Conservation (phyloP, 2,329 filamentous ascomycete genomes). For the Ophiostoma quercus region DNA sequence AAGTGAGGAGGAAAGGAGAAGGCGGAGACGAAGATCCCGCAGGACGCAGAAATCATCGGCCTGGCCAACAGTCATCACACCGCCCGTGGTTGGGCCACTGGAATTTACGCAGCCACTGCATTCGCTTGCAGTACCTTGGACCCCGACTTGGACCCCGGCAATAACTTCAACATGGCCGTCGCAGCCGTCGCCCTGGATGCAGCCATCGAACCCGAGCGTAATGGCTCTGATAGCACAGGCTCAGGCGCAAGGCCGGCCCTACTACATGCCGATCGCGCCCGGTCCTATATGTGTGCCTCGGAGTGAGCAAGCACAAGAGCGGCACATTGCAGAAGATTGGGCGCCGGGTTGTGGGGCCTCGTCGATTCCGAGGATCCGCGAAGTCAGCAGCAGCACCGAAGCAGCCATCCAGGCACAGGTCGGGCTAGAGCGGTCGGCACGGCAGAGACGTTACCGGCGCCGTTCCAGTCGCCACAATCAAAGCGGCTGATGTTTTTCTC, state of each 20-base stretch:
- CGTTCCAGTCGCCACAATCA: neutral
- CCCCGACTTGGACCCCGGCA: neutral
- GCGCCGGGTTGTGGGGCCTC: neutral
- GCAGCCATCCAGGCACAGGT: neutral
- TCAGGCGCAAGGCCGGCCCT: neutral
- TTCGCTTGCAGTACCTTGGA: neutral
- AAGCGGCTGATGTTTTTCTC: neutral
- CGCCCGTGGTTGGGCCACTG: neutral
- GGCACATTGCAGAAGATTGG: neutral
- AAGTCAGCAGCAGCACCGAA: conserved; percentile 2
- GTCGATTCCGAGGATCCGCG: neutral
- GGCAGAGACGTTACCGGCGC: neutral
- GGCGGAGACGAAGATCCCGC: neutral
- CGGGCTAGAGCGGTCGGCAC: neutral
- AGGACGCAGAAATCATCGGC: neutral
- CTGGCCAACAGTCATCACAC: neutral
- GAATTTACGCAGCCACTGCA: neutral
- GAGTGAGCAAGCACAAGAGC: neutral
- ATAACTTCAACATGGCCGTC: neutral
- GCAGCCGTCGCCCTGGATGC: neutral
- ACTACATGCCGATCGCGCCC: neutral
- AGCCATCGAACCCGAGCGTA: neutral
- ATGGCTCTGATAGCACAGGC: neutral
- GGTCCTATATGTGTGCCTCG: neutral
- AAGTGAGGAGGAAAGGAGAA: neutral